Conservation (phyloP, 768 basidiomycete species). For the Pleurotus cornucopiae region DNA sequence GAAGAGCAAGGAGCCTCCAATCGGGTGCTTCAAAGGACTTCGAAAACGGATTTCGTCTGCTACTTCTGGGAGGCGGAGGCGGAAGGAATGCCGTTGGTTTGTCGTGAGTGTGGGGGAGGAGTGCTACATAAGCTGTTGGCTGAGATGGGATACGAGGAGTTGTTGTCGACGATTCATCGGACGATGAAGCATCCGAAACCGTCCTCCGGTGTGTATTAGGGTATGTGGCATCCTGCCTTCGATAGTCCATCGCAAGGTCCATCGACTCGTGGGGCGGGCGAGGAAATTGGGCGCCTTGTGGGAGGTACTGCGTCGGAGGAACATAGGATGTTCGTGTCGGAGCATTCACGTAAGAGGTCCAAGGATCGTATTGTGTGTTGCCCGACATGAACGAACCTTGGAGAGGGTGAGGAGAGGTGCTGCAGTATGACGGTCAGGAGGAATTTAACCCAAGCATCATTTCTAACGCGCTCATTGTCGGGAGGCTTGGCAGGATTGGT, state of each 20-base stretch:
- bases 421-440: too few species aligned
- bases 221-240: too few species aligned
- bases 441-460: background rate
- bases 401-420: background rate
- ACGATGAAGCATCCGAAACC: too few species aligned
- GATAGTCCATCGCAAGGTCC: too few species aligned
- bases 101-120: background rate
- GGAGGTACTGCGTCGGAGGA: too few species aligned
- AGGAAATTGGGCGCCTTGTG: too few species aligned
- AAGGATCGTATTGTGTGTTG: background rate
- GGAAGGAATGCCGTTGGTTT: background rate
- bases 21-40: background rate
- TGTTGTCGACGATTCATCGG: too few species aligned
- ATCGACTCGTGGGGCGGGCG: too few species aligned
- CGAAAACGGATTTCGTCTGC: conserved; percentile 1
- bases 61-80: background rate
- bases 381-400: background rate
- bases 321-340: too few species aligned
- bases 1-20: background rate
- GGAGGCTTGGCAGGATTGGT: background rate
- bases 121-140: background rate
- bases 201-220: too few species aligned
- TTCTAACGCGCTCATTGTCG: background rate
- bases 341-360: too few species aligned
- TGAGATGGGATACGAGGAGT: too few species aligned